Conservation (phyloP, 768 basidiomycete species). For the Tylopilus felleus region DNA sequence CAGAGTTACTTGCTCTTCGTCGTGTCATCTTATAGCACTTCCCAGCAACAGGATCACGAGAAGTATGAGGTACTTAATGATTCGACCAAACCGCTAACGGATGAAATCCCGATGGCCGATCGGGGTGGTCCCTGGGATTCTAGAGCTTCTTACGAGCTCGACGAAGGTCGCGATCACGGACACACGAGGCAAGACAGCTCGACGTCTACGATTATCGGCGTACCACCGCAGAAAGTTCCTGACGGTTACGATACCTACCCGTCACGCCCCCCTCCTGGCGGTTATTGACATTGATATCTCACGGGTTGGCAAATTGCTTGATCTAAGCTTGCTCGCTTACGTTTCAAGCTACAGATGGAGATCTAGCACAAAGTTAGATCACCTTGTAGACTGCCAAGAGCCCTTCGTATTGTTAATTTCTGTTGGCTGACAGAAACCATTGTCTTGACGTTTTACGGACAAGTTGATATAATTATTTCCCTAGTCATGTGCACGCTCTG, state of each 20-base stretch:
- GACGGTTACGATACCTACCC: constrained; percentile 24
- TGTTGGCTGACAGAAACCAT: background rate
- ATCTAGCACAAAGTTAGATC: constrained; percentile 2
- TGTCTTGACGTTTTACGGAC: background rate
- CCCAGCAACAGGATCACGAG: constrained; percentile 77
- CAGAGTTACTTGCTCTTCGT: constrained; percentile 51
- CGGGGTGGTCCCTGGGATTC: constrained; percentile 72
- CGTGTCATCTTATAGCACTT: constrained; percentile 60
- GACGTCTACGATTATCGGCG: constrained; percentile 51
- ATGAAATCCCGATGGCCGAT: constrained; percentile 62
- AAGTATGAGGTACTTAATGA: constrained; percentile 76
- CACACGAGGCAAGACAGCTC: constrained; percentile 60
- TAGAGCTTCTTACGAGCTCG: constrained; percentile 45
- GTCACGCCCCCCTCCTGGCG: constrained; percentile 44
- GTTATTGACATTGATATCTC: constrained; percentile 27
- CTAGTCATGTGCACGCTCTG: background rate
- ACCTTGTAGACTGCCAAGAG: constrained; percentile 7
- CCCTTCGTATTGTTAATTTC: constrained; percentile 1
- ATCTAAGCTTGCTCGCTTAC: background rate
- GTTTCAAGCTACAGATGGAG: background rate
- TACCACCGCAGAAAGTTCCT: constrained; percentile 44
- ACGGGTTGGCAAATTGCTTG: background rate
- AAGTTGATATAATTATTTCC: background rate
- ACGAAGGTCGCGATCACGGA: constrained; percentile 36
- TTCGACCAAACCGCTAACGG: constrained; percentile 46